Evolutionary conservation across 2,329 filamentous ascomycete species (phyloP), one percentile per base, ranked within the genome.

Genomic region (Neonectria magnoliae): DNA sequence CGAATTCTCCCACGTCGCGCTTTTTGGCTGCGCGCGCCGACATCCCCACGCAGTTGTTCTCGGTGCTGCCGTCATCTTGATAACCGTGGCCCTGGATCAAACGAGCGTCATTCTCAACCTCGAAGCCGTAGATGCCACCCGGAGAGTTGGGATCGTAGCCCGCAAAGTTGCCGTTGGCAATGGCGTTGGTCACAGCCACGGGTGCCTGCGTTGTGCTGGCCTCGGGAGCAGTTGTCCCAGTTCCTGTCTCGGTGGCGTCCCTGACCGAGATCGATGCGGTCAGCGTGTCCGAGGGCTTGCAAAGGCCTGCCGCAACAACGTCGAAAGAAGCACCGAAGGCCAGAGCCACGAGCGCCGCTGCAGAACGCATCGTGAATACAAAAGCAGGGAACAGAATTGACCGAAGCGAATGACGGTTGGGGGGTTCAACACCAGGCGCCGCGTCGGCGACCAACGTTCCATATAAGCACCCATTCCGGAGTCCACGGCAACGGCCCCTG

Each of bases 111-210:
- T 62, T 61, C 1, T 65, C 56, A 1, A 65, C 69, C 27, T 67
- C 29, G 18, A 68, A 72, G 7, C 45, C 70, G n/a, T 68, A 68
- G 13, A 73, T 72, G 3, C 69, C 71, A 0, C 67, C 68, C 9
- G 66, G 65, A 0, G 59, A 65, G 3, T 52, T 62, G 13, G 70
- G 68, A 16, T 72, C 62, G 9, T 71, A 70, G 8, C 64, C 67
- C 38, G 58, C 67, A 61, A 71, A 73, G 56, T 68, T 68, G 18
- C 71, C 71, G 18, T 71, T 71, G 1, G 52, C 62, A 18, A 72
- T 36, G 8, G 38, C 45, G 25, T 73, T 73, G 2, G 57, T 67
- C 3, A 66, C 60, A 4, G 68, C 8, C 0, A 62, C 13, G 0
- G 68, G 59, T 2, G 25, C 54, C 1, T 31, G n/a, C 11, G 70